A percentile compares a stretch with the other conserved stretches of the same genome.
These are phyloP conservation scores for Pezicula neosporulosa DNA, from an alignment of 2,329 filamentous ascomycete genomes.

Conservation along the genomic window DNA sequence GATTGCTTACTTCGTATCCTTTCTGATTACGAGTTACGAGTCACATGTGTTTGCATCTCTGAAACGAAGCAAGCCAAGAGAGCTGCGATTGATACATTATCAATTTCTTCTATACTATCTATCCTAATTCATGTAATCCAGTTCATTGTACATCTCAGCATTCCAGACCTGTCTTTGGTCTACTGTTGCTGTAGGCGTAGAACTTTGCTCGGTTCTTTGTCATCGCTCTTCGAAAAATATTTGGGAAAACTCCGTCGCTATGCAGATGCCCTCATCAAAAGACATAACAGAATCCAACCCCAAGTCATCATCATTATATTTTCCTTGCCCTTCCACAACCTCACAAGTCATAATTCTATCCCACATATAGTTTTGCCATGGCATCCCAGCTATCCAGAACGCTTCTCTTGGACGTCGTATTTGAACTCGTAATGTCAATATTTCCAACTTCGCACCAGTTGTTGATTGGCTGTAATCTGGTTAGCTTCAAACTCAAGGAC, in stretches of 20 bases:
- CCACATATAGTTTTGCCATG: constrained; percentile 16
- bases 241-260: constrained; percentile 18
- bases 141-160: no score
- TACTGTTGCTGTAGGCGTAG: no score
- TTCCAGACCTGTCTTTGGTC: no score
- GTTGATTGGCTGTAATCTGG: constrained; percentile 51
- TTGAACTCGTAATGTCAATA: constrained; percentile 14
- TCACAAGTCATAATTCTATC: not conserved
- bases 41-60: no score
- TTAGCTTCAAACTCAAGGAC: constrained; percentile 55
- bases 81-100: no score
- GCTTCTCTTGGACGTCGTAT: constrained; percentile 16
- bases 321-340: not conserved
- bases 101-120: no score
- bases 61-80: no score
- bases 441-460: constrained; percentile 58
- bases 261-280: constrained; percentile 8
- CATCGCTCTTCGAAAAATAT: not conserved
- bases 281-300: no score
- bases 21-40: no score
- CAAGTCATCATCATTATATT: not conserved
- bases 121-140: no score
- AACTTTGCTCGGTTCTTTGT: no score
- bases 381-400: constrained; percentile 19
- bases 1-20: no score